Base-by-base conservation (phyloP, 1,284 basidiomycete species). In the Inonotus obliquus region DNA sequence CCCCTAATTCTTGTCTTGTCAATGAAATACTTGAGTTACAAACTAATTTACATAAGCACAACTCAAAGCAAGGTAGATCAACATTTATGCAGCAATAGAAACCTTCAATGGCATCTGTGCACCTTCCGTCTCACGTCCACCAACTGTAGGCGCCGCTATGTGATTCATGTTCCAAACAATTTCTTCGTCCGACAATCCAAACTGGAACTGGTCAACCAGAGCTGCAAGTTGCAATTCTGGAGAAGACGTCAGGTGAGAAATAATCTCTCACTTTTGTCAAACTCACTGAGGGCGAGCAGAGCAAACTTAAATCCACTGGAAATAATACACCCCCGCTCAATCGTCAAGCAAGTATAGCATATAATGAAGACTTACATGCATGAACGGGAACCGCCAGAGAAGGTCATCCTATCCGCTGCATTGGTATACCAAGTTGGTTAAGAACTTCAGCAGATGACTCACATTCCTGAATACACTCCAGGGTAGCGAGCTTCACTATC, bases 141-240 rank as follows among this genome's bases (percentile, higher is more conserved):
- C 32, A 17, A 63, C 27, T 6, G 57, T 55, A 21, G 61, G 61
- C 6, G 61, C 56, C 7, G 56, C 56, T 21, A 63, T 63, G 29
- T 63, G 61, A 37, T 63, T 63, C 61, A 63, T 63, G 32, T 63
- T 58, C 61, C 61, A 63, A 14, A 63, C 49, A 25, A 63, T 63
- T 27, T 63, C 57, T 52, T 54, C 61, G 11, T 63, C 56, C 14
- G 61, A 51, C 4, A 48, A 27, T 9, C 48, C 47, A 23, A 63
- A 63, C n/a, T 38, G 19, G 49, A 63, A 63, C 5, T 38, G 35
- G 14, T 63, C 56, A 32, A 63, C 52, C 2, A 63, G 38, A 10
- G 41, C 48, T n/a, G 56, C 56, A 23, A 63, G 49, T 3, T 27
- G 27, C 27, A 63, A 23, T 21, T 63, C 61, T 63, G 37, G 17